phyloP scores from a whole-genome alignment of 371 early-diverging fungal species.

The Circinella umbellata region DNA sequence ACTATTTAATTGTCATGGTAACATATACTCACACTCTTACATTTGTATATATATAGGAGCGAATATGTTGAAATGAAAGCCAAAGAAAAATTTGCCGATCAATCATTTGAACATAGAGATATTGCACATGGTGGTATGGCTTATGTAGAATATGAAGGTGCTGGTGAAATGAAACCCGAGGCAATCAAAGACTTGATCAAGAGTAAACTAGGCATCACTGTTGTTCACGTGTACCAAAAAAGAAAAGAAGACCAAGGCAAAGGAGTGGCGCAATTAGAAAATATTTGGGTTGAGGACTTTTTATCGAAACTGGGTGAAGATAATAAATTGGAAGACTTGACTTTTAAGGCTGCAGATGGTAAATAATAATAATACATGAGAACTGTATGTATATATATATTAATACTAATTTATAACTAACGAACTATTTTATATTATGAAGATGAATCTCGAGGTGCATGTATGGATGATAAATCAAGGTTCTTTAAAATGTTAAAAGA shows the following conservation, averaged over 20 bases:
- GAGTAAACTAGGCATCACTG: background rate
- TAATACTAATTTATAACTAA: too few relatives aligned
- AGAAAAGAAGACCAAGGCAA: slow-evolving; percentile 17
- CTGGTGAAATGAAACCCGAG: slow-evolving; percentile 21
- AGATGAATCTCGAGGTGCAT: background rate
- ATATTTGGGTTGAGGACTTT: slow-evolving; percentile 40
- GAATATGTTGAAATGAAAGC: slow-evolving; percentile 50
- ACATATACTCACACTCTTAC: too few relatives aligned
- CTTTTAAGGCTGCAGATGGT: slow-evolving; percentile 29
- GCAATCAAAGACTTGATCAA: slow-evolving; percentile 33
- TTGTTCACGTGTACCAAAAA: slow-evolving; percentile 18
- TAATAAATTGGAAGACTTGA: slow-evolving; percentile 30
- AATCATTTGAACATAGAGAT: slow-evolving; percentile 1
- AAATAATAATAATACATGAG: background rate
- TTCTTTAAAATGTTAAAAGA: background rate
- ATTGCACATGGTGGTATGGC: background rate
- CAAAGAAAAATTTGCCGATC: slow-evolving; percentile 32
- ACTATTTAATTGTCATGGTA: too few relatives aligned
- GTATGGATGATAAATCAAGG: background rate
- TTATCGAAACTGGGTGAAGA: slow-evolving; percentile 24
- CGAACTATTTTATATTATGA: background rate
- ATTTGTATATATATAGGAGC: slow-evolving; percentile 14
- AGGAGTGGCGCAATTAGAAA: slow-evolving; percentile 40
- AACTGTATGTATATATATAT: too few relatives aligned
- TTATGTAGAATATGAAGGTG: slow-evolving; percentile 37